A percentile compares a stretch with the other conserved stretches of the same genome.
Evolutionary conservation across 331 rosid species (phyloP).

Genomic region (Acacia pycnantha): DNA sequence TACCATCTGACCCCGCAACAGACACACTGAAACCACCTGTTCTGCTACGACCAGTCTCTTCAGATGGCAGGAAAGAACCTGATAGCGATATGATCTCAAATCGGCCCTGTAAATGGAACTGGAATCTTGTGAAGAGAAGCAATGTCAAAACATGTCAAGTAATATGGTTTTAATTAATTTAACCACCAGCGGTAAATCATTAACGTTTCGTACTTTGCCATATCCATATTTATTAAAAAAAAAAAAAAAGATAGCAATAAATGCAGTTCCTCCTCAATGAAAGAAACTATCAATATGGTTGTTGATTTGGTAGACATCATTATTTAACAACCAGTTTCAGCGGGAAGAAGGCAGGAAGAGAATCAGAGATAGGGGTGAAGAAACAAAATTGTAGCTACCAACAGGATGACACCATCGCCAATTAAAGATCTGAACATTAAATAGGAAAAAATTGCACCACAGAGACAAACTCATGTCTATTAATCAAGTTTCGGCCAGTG

Average conservation of each 20-base stretch:
- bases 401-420: not conserved
- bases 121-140: constrained; percentile 13
- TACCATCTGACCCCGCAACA: constrained; percentile 84
- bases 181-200: not conserved
- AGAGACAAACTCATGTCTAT: not conserved
- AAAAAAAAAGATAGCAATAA: not conserved
- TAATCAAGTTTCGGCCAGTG: not conserved
- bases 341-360: not conserved
- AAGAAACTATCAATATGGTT: not conserved
- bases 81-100: constrained; percentile 75
- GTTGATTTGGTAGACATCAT: constrained; percentile 7
- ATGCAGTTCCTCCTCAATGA: not conserved
- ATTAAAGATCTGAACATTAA: not conserved
- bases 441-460: not conserved
- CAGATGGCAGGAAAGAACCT: constrained; percentile 63
- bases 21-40: constrained; percentile 62
- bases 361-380: not conserved
- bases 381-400: not conserved
- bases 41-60: constrained; percentile 55
- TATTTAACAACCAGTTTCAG: constrained; percentile 9
- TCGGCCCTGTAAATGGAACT: constrained; percentile 59
- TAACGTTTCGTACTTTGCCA: not conserved
- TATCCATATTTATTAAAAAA: not conserved
- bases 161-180: not conserved
- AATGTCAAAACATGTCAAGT: constrained; percentile 8